phyloP scores from a whole-genome alignment of 2,329 filamentous ascomycete genomes.

The Venturiaceae sp. region DNA sequence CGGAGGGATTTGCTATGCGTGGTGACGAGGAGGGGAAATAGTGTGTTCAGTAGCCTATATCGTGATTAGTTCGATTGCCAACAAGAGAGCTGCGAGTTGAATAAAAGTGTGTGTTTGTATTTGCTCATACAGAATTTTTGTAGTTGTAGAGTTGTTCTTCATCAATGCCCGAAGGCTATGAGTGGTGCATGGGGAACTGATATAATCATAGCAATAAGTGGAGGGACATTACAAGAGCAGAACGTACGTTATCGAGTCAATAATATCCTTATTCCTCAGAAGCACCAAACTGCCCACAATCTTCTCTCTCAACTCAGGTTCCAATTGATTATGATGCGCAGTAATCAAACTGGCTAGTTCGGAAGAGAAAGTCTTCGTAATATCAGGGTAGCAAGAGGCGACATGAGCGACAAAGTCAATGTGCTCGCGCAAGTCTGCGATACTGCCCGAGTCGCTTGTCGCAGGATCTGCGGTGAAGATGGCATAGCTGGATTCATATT shows the following conservation, averaged over 20 bases:
- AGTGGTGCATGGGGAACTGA: slow-evolving; percentile 3
- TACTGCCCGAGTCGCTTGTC: slow-evolving; percentile 64
- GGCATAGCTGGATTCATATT: slow-evolving; percentile 84
- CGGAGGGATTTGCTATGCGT: slow-evolving; percentile 87
- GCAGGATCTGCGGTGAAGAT: slow-evolving; percentile 81
- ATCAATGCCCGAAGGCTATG: neutral
- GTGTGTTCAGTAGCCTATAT: slow-evolving; percentile 61
- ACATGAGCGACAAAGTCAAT: slow-evolving; percentile 92
- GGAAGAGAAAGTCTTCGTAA: slow-evolving; percentile 66
- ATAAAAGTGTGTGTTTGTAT: neutral
- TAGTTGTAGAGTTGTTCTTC: slow-evolving; percentile 1
- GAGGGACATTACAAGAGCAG: neutral
- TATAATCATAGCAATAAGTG: slow-evolving; percentile 1
- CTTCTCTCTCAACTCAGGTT: slow-evolving; percentile 84
- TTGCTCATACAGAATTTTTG: slow-evolving; percentile 4
- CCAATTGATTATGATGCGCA: slow-evolving; percentile 72
- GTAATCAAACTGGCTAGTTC: slow-evolving; percentile 75
- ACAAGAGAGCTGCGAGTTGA: neutral
- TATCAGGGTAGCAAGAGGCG: slow-evolving; percentile 81
- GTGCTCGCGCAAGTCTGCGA: slow-evolving; percentile 79
- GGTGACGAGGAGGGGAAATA: slow-evolving; percentile 91
- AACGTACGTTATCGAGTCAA: slow-evolving; percentile 53
- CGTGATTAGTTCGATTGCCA: neutral
- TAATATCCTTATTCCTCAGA: slow-evolving; percentile 80
- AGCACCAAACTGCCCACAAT: slow-evolving; percentile 84